Evolutionary conservation across 2,329 filamentous ascomycete genomes (phyloP).

Genomic region (Pseudovirgaria hyperparasitica): DNA sequence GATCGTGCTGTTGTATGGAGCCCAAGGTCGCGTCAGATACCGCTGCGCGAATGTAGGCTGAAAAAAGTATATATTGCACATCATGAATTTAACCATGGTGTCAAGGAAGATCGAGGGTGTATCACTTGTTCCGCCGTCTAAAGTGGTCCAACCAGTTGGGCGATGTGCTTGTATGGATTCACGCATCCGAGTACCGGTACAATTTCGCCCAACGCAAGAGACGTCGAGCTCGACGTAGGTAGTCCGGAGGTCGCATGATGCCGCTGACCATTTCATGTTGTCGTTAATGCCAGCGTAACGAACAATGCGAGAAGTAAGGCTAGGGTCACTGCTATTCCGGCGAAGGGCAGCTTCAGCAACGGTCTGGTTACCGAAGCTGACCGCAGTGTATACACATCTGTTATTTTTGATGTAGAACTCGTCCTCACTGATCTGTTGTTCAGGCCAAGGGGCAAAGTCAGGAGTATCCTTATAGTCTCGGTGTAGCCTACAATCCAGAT

Average conservation of each 20-base stretch:
- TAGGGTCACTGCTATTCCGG: slow-evolving; percentile 2
- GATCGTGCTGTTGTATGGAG: slow-evolving; percentile 5
- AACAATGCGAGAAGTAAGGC: slow-evolving; percentile 4
- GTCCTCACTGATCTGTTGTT: too few relatives aligned
- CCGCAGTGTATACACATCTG: too few relatives aligned
- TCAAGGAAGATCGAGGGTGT: slow-evolving; percentile 1
- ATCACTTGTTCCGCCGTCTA: slow-evolving; percentile 1
- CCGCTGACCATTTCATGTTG: slow-evolving; percentile 3
- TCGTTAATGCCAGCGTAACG: slow-evolving; percentile 5
- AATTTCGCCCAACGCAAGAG: slow-evolving; percentile 4
- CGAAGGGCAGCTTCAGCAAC: neutral
- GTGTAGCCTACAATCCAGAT: neutral
- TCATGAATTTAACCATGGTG: too few relatives aligned
- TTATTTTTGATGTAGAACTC: too few relatives aligned
- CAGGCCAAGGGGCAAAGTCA: too few relatives aligned
- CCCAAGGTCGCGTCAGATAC: slow-evolving; percentile 6
- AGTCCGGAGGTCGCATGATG: slow-evolving; percentile 6
- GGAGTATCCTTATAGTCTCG: neutral
- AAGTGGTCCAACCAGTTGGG: slow-evolving; percentile 1
- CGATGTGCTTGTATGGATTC: slow-evolving; percentile 5
- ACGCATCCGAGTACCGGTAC: slow-evolving; percentile 4
- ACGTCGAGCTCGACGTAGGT: slow-evolving; percentile 7
- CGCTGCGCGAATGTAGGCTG: slow-evolving; percentile 4
- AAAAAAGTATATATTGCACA: neutral
- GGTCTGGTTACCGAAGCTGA: neutral